Evolutionary conservation across 352 stramenopile species (phyloP).

Genomic region (Globisporangium nunn): DNA sequence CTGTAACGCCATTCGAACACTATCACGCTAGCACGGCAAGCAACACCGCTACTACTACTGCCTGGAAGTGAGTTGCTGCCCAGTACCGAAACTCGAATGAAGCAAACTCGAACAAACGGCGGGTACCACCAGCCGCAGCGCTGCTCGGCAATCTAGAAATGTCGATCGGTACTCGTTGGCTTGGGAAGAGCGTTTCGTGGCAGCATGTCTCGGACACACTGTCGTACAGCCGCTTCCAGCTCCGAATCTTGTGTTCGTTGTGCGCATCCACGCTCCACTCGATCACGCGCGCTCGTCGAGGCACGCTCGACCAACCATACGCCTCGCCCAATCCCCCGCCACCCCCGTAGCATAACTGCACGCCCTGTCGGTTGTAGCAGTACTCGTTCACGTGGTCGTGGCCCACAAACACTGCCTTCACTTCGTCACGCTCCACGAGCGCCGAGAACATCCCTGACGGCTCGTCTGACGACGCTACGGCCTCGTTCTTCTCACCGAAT

Average conservation of each 20-base stretch:
- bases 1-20: too few relatives aligned
- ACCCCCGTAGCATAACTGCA: conserved; percentile 55
- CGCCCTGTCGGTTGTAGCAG: conserved; percentile 32
- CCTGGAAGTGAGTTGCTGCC: too few relatives aligned
- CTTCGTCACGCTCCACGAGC: conserved; percentile 34
- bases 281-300: conserved; percentile 24
- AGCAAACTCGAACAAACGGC: too few relatives aligned
- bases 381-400: conserved; percentile 65
- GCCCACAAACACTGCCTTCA: conserved; percentile 52
- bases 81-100: too few relatives aligned
- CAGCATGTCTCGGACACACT: conserved; percentile 34
- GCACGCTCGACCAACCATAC: conserved; percentile 32
- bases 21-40: too few relatives aligned
- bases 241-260: conserved; percentile 14
- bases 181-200: conserved; percentile 87
- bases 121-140: too few relatives aligned
- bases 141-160: too few relatives aligned
- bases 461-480: conserved; percentile 17
- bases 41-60: too few relatives aligned
- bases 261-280: conserved; percentile 8
- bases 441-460: conserved; percentile 32
- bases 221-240: conserved; percentile 20
- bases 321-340: too few relatives aligned
- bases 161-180: background rate
- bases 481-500: conserved; percentile 29